phyloP scores from a whole-genome alignment of 73 alveolate genomes.

The Tetrahymena malaccensis region DNA sequence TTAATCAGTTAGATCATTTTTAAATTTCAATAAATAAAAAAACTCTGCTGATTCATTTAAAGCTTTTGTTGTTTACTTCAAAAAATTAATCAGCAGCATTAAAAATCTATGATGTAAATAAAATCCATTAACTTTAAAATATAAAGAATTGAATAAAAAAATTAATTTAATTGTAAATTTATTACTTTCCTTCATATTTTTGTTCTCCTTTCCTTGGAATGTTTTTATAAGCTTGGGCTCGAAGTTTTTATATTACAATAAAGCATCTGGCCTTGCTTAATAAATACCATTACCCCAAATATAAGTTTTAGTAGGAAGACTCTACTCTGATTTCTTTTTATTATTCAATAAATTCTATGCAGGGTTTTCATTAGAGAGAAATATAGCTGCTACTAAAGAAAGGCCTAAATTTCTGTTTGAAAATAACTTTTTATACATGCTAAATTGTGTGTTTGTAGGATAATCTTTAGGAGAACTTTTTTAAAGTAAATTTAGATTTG shows the following conservation, averaged over 20 bases:
- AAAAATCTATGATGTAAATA: no score
- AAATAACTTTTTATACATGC: neutral
- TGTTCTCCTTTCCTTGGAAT: slow-evolving; percentile 11
- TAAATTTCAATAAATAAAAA: no score
- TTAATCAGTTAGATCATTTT: no score
- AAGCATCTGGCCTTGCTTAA: slow-evolving; percentile 35
- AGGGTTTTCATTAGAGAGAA: neutral
- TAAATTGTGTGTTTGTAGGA: neutral
- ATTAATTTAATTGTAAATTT: neutral
- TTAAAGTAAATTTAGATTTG: neutral
- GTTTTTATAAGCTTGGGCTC: slow-evolving; percentile 9
- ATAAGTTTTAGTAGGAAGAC: slow-evolving; percentile 4
- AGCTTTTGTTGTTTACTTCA: no score
- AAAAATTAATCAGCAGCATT: no score
- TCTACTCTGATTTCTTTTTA: neutral
- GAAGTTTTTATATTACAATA: slow-evolving; percentile 16
- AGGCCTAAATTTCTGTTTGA: neutral
- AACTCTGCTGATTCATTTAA: no score
- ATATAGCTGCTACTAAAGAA: neutral
- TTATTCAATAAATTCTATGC: neutral
- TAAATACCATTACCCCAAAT: slow-evolving; percentile 45
- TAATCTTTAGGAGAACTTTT: neutral
- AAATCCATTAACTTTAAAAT: no score
- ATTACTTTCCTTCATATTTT: neutral
- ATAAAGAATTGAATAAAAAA: no score